Evolutionary conservation across 2,329 filamentous ascomycete species (phyloP), one percentile per base, ranked within the genome.

Genomic region (Rhynchosporium secalis): DNA sequence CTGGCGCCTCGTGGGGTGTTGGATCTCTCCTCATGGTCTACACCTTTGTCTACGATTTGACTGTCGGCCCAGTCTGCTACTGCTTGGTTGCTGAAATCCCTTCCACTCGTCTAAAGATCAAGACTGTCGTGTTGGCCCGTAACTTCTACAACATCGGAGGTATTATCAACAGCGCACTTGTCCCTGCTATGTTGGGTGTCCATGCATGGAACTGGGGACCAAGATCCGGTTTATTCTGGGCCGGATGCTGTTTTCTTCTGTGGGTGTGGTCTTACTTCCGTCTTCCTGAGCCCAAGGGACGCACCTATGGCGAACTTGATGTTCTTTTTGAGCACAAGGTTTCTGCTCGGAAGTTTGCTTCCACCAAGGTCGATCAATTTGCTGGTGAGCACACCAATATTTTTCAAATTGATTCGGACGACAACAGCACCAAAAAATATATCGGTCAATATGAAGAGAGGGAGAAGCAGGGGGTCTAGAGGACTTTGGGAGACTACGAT

Each of bases 261-360:
- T 67, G 76, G 1, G 64, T 70, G 0, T 80, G 78, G 68, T 74
- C 76, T 2, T 76, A 70, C 63, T 76, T 75, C 62, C 76, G 72
- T 59, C 67, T 77, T 5, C 77, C 77, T 33, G 79, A 81, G 70
- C 77, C 78, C 2, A 80, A 79, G 4, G 92, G 89, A 7, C 85
- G 91, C 51, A 90, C 90, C 0, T 96, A 93, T 72, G 92, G 90
- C 4, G 92, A 96, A 76, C 78, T 96, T 62, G 91, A 96, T 73
- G 72, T 95, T 59, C 80, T 96, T 52, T 96, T 96, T 71, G 90
- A 63, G 20, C 51, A 52, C 46, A 57, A 51, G 3, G 78, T 93
- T 29, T 60, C 69, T 33, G 73, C 75, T 13, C 68, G 72, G 45
- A 72, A 73, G n/a, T 76, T 71, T 52, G 43, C 46, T 9, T 38